Percentiles rank a stretch among this genome's conserved stretches.
Evolutionary conservation across 2,329 filamentous ascomycete species (phyloP).

Genomic region (Trichoderma pleuroti): DNA sequence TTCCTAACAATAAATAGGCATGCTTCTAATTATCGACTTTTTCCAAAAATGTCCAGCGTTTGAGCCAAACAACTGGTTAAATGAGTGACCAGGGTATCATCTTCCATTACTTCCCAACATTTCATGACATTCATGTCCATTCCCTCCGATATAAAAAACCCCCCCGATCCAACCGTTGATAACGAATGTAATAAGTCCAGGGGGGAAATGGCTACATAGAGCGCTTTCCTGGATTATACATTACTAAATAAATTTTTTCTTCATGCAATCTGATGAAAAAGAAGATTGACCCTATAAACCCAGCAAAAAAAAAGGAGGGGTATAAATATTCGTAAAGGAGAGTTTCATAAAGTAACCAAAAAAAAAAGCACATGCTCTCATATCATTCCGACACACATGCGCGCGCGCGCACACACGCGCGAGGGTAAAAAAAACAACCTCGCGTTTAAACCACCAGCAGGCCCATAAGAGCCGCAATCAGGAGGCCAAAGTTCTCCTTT

Average conservation of each 20-base stretch:
- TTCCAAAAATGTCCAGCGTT: not conserved
- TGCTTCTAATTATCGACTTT: not conserved
- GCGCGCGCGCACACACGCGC: too few species aligned
- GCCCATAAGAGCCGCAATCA: not conserved
- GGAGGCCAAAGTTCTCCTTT: slow-evolving; percentile 5
- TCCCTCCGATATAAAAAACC: not conserved
- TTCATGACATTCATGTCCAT: not conserved
- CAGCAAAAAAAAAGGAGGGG: not conserved
- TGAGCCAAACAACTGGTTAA: not conserved
- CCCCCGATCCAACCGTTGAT: not conserved
- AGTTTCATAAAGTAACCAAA: slow-evolving; percentile 9
- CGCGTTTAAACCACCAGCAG: not conserved
- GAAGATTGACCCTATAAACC: not conserved
- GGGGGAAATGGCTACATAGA: not conserved
- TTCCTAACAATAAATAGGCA: not conserved
- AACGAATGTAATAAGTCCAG: not conserved
- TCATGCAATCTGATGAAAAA: not conserved
- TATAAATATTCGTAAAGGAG: slow-evolving; percentile 16
- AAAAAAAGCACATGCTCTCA: not conserved
- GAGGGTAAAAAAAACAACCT: not conserved
- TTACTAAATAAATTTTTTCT: not conserved
- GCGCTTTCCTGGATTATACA: slow-evolving; percentile 7
- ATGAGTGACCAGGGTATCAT: not conserved
- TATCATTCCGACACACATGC: not conserved
- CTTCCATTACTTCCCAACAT: not conserved